Base-by-base conservation (phyloP, 345 rosid genomes). In the Eucalyptus regnans region DNA sequence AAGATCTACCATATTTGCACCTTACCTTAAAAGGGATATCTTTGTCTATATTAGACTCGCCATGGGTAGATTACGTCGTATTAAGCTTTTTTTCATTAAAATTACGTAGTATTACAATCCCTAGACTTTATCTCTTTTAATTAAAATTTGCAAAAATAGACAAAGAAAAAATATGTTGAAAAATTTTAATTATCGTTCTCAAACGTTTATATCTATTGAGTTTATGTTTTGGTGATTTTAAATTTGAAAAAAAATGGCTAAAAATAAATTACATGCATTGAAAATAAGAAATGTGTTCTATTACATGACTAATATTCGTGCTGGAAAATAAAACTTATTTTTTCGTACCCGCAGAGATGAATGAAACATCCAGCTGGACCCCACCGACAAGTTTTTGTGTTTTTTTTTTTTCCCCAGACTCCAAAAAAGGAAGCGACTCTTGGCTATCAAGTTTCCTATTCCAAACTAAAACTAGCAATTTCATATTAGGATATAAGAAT, bases 161-260 rank as follows among this genome's bases (percentile, higher is more conserved):
- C 33, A 2, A 66, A n/a, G 41, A n/a, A 0, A 4, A 66, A 66
- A 33, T 64, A 16, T 66, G 23, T 66, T 2, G 11, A 15, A 31
- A 16, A 0, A 0, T 16, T 66, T 66, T 15, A 3, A 37, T 31
- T 31, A 31, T 16, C 43, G 1, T 16, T 66, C 41, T 66, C 43
- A 33, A 68, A 68, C 43, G 1, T 68, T 31, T 31, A 68, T 17
- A 31, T 16, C 12, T 68, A 68, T 68, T 18, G 43, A 31, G 17
- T 68, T 68, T 15, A 31, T 31, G 43, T 31, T 68, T 68, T 31
- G 17, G 18, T 66, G 17, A n/a, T 31, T 66, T 66, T 31, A 31
- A n/a, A 7, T 64, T 29, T 29, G 71, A 49, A 9, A n/a, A n/a
- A 27, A 66, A 15, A n/a, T 15, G 41, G 41, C 5, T 29, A 64